Evolutionary conservation across 768 basidiomycete genomes (phyloP).

Genomic region (Daedalea quercina): DNA sequence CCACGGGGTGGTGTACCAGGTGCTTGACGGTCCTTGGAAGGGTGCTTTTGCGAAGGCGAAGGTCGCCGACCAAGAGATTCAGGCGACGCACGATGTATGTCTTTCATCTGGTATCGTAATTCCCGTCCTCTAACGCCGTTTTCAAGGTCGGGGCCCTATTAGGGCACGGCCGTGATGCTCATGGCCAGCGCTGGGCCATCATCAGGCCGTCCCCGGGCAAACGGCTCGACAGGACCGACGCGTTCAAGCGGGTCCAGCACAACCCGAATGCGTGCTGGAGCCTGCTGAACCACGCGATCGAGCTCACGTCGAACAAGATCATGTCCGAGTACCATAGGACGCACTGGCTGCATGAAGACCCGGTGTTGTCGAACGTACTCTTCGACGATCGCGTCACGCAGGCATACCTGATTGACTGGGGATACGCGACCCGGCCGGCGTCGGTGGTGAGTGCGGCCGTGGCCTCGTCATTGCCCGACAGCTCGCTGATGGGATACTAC

Average conservation of each 20-base stretch:
- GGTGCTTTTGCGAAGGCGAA: not conserved
- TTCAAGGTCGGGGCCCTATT: not conserved
- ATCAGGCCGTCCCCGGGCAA: not conserved
- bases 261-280: not conserved
- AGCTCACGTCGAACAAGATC: not conserved
- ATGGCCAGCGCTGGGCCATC: not conserved
- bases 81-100: not conserved
- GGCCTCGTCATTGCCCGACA: too few species aligned
- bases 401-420: not conserved
- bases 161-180: not conserved
- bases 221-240: not conserved
- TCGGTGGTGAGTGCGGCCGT: too few species aligned
- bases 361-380: not conserved
- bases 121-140: not conserved
- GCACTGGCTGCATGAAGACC: not conserved
- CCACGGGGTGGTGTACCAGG: not conserved
- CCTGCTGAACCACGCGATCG: not conserved
- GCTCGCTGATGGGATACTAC: too few species aligned
- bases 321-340: not conserved
- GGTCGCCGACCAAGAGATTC: not conserved
- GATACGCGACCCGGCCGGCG: too few species aligned
- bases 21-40: not conserved
- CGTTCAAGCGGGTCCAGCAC: not conserved
- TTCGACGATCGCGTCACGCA: not conserved
- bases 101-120: not conserved